Base-by-base conservation (phyloP, 73 alveolate genomes). In the Symbiodinium pilosum region DNA sequence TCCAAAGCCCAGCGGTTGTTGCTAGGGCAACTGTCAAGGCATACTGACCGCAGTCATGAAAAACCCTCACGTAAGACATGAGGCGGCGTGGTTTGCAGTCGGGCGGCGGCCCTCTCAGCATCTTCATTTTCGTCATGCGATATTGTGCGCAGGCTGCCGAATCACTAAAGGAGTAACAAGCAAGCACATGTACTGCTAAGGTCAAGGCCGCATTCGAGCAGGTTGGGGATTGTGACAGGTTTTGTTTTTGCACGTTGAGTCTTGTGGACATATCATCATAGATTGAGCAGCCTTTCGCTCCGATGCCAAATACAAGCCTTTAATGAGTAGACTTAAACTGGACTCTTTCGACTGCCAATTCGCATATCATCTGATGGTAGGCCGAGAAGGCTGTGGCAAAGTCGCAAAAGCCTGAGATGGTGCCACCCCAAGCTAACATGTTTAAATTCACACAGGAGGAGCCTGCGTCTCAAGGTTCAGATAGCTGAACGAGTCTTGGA, bases 31-130 rank as follows among this genome's bases (percentile, higher is more conserved):
- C n/a, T n/a, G n/a, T n/a, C n/a, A n/a, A n/a, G n/a, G n/a, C n/a
- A n/a, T n/a, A n/a, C n/a, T n/a, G n/a, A n/a, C n/a, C n/a, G n/a
- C n/a, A n/a, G n/a, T n/a, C n/a, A n/a, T n/a, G n/a, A n/a, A n/a
- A n/a, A n/a, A n/a, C n/a, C 14, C 59, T 47, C 59, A 47, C 59
- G 59, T 14, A 14, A 47, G n/a, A n/a, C n/a, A 36, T 85, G 18
- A 91, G 96, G 96, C 43, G 96, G 96, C 96, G 96, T 91, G 54
- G 96, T 91, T 68, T 91, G 96, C 96, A 91, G 96, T 77, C 87
- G 96, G 39, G 96, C 96, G 24, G 96, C 39, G 81, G 28, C 40
- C 28, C 47, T 5, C 96, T n/a, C 24, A 71, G 84, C 0, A 4
- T 59, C 38, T 59, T 14, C 9, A 4, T 14, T 59, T 14, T 6